Evolutionary conservation across 2,329 filamentous ascomycete species (phyloP).

Genomic region (Penicillium sp.): DNA sequence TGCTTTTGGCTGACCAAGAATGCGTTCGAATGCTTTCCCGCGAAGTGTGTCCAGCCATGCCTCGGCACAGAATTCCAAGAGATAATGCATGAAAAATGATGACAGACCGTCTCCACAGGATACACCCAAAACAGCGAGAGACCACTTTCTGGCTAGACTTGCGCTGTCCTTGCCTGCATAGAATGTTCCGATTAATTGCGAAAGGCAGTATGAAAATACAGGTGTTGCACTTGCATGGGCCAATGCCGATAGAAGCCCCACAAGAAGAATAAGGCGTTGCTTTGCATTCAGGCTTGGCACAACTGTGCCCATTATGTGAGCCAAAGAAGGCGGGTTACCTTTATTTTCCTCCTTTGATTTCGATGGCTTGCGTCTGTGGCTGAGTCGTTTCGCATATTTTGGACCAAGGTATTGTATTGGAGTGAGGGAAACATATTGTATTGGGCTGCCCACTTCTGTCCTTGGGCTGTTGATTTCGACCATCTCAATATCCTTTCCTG

Average conservation of each 20-base stretch:
- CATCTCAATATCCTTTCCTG: slow-evolving; percentile 13
- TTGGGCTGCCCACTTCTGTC: not conserved
- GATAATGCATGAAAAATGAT: slow-evolving; percentile 67
- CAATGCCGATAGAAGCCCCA: slow-evolving; percentile 63
- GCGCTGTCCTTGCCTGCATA: slow-evolving; percentile 56
- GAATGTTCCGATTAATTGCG: slow-evolving; percentile 71
- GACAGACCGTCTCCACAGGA: slow-evolving; percentile 66
- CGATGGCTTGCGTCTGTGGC: not conserved
- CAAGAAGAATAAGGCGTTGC: slow-evolving; percentile 57
- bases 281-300: slow-evolving; percentile 63
- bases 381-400: not conserved
- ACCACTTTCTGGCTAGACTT: slow-evolving; percentile 63
- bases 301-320: slow-evolving; percentile 65
- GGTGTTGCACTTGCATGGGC: slow-evolving; percentile 69
- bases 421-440: not conserved
- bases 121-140: slow-evolving; percentile 67
- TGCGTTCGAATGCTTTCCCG: slow-evolving; percentile 63
- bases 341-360: not conserved
- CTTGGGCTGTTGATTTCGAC: not conserved
- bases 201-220: slow-evolving; percentile 73
- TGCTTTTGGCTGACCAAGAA: slow-evolving; percentile 72
- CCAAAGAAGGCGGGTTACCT: slow-evolving; percentile 37
- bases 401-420: not conserved
- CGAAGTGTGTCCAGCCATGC: slow-evolving; percentile 75
- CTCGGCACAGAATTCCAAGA: slow-evolving; percentile 71